A percentile compares a stretch with the other conserved stretches of the same genome.
Conservation (phyloP, 495 filamentous ascomycete genomes). For the Hypoxylon crocopeplum region DNA sequence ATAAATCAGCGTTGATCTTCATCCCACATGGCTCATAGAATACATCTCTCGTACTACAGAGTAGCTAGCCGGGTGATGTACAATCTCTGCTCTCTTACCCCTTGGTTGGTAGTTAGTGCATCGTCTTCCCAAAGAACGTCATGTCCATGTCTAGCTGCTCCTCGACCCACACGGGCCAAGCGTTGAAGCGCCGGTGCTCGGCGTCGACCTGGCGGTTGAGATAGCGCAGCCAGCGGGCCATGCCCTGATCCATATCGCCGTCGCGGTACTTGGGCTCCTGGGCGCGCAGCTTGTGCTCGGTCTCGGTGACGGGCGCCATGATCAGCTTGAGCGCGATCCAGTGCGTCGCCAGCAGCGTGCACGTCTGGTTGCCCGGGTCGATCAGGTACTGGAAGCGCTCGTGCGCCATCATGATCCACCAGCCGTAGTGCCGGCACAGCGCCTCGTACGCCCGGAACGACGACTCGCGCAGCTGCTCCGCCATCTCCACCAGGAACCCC, state of each 20-base stretch:
- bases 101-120: background rate
- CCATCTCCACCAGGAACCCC: conserved; percentile 43
- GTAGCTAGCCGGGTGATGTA: too few relatives aligned
- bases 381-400: conserved; percentile 60
- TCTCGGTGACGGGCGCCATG: conserved; percentile 56
- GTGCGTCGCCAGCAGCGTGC: conserved; percentile 62
- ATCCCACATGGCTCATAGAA: too few relatives aligned
- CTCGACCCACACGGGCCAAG: conserved; percentile 58
- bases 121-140: conserved; percentile 46
- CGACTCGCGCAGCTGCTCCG: conserved; percentile 37
- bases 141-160: conserved; percentile 44
- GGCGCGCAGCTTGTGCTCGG: conserved; percentile 35
- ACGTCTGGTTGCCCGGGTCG: conserved; percentile 55
- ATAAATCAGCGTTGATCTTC: too few relatives aligned
- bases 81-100: too few relatives aligned
- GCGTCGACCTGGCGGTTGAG: conserved; percentile 51
- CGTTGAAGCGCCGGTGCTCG: conserved; percentile 48
- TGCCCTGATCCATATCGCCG: conserved; percentile 38
- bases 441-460: conserved; percentile 49
- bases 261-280: conserved; percentile 4
- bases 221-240: conserved; percentile 48
- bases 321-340: conserved; percentile 65
- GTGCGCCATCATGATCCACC: conserved; percentile 61
- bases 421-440: conserved; percentile 49
- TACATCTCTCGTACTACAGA: too few relatives aligned